phyloP scores from a whole-genome alignment of 2,329 filamentous ascomycete species.

The Fusarium sarcochroum region DNA sequence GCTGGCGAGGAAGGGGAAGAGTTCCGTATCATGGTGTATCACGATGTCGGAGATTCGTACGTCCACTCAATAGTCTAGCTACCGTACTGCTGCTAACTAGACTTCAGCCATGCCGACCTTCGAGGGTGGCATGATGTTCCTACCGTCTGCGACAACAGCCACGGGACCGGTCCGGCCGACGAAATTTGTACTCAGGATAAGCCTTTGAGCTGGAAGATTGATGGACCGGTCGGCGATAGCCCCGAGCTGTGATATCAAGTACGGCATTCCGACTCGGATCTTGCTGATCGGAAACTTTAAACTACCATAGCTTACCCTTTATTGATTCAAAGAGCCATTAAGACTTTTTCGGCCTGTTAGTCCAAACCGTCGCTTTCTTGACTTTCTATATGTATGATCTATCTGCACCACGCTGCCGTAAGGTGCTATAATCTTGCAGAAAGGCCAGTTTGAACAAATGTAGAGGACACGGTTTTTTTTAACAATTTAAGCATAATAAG shows the following conservation, averaged over 20 bases:
- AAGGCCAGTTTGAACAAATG: too few species aligned
- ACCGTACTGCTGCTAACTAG: neutral
- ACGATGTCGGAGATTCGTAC: slow-evolving; percentile 23
- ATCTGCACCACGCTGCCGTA: too few species aligned
- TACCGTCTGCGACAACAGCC: slow-evolving; percentile 34
- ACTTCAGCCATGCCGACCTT: slow-evolving; percentile 27
- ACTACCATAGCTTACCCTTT: too few species aligned
- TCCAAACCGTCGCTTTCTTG: too few species aligned
- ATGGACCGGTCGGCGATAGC: slow-evolving; percentile 19
- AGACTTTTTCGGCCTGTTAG: too few species aligned
- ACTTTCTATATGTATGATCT: too few species aligned
- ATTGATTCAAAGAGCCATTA: too few species aligned
- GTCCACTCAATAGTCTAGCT: neutral
- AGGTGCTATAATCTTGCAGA: too few species aligned
- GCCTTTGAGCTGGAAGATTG: slow-evolving; percentile 25
- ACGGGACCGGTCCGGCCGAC: slow-evolving; percentile 25
- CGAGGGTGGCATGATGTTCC: slow-evolving; percentile 24
- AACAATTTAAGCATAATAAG: too few species aligned
- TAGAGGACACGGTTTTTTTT: too few species aligned
- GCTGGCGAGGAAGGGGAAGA: neutral
- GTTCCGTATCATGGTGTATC: slow-evolving; percentile 23
- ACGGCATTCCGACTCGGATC: neutral
- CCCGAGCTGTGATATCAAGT: neutral
- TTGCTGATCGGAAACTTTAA: too few species aligned
- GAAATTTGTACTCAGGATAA: slow-evolving; percentile 30